Base-by-base conservation (phyloP, 1,139 yeast genomes). In the Zygotorulaspora mrakii region DNA sequence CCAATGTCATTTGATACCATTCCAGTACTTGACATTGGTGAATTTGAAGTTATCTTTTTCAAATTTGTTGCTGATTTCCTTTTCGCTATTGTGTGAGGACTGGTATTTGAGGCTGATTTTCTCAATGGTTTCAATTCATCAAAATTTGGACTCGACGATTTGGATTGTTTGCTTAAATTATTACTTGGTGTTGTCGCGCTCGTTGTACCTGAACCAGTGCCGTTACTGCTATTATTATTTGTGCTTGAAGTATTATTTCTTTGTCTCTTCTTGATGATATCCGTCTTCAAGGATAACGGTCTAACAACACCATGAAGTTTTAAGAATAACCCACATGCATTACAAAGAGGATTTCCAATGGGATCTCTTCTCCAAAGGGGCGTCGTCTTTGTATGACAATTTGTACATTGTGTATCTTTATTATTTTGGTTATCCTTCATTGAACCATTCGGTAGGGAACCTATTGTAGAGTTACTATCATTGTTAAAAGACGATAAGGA, bases 341-440 rank as follows among this genome's bases (percentile, higher is more conserved):
- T 91, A 61, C 97, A 89, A 46, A 89, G 69, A 1, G 95, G 95
- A 55, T 86, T 87, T 6, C 96, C 96, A 17, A 84, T 84, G 17
- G 91, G 91, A 58, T 87, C 91, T 43, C 96, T 73, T 58, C 98
- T 74, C 97, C 97, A 89, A 30, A 91, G 69, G 2, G 98, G 97
- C 1, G 98, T 89, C 4, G 94, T 89, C 55, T 78, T 85, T 1
- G 98, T 89, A 54, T 82, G 81, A 64, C 98, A 89, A 65, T 91
- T 91, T 17, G 91, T 79, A 62, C 97, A 89, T 21, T 50, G 49
- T 4, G 52, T 52, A 14, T 48, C 53, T 26, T 45, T 29, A 18
- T 28, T 33, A 22, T 17, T 31, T 21, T 28, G 31, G 18, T 16
- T 28, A 17, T 28, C 31, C 13, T 28, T 28, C 11, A 20, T 16